Conservation (phyloP, 352 stramenopile species). For the Globisporangium heterothallicum region DNA sequence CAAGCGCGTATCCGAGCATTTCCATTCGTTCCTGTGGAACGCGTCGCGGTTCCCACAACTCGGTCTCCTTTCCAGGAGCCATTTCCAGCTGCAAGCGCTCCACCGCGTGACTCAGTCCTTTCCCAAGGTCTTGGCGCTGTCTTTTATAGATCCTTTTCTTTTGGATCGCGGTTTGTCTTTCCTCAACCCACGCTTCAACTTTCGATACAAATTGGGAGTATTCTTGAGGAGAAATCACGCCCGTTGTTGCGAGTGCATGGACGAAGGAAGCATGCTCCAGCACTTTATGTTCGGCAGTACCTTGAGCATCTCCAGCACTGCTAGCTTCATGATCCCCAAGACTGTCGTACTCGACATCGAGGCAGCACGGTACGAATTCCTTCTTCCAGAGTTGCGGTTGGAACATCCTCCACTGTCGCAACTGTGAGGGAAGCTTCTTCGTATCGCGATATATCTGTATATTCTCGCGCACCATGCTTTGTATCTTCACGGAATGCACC, state of each 20-base stretch:
- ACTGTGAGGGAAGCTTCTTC: conserved; percentile 13
- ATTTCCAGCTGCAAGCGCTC: conserved; percentile 6
- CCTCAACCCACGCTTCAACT: conserved; percentile 20
- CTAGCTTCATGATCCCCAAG: neutral
- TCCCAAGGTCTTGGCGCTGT: neutral
- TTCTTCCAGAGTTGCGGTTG: conserved; percentile 26
- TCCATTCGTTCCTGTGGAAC: neutral
- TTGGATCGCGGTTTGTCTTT: neutral
- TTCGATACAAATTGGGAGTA: conserved; percentile 22
- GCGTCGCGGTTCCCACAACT: neutral
- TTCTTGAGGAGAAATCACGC: conserved; percentile 17
- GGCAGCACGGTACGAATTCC: conserved; percentile 29
- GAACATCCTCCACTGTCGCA: conserved; percentile 35
- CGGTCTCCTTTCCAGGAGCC: no score
- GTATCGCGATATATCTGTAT: conserved; percentile 18
- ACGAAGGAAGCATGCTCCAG: conserved; percentile 21
- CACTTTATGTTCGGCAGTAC: neutral
- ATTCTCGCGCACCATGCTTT: conserved; percentile 19
- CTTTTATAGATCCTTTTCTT: conserved; percentile 2
- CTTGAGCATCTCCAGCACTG: neutral
- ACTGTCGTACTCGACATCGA: conserved; percentile 18
- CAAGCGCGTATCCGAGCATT: conserved; percentile 3
- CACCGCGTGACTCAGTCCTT: neutral
- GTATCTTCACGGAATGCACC: conserved; percentile 10
- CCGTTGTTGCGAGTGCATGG: conserved; percentile 18